Evolutionary conservation across 1,139 yeast genomes (phyloP).

Genomic region (Suhomyces atakaporum): DNA sequence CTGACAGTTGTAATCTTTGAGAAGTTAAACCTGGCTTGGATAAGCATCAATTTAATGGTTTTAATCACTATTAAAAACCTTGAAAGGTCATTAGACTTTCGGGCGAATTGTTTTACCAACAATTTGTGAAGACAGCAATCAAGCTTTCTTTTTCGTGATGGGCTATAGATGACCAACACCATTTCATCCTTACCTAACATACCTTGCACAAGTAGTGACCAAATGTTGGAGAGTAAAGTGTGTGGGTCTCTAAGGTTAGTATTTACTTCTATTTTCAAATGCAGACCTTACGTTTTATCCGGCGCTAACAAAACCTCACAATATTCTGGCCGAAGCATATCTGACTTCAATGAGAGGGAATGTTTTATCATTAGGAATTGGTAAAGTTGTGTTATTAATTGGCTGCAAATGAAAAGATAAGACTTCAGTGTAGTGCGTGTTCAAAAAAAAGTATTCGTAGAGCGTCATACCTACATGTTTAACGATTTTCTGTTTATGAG

Average conservation of each 20-base stretch:
- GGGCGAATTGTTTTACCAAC: neutral
- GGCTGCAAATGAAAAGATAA: no score
- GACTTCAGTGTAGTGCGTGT: no score
- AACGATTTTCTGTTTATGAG: no score
- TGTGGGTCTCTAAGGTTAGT: neutral
- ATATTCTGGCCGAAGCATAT: no score
- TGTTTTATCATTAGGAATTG: no score
- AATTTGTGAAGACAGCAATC: neutral
- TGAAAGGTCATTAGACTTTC: neutral
- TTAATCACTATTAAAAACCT: constrained; percentile 18
- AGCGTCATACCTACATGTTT: no score
- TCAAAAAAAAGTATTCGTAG: no score
- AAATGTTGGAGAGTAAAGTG: neutral
- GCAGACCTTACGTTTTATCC: no score
- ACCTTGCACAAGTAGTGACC: neutral
- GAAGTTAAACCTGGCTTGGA: constrained; percentile 19
- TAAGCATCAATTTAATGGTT: constrained; percentile 20
- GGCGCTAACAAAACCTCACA: no score
- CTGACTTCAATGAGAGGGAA: no score
- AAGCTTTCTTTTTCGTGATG: neutral
- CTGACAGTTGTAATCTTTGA: constrained; percentile 49
- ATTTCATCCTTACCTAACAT: neutral
- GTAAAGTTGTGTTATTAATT: no score
- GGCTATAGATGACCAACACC: neutral
- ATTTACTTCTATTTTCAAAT: no score